phyloP scores from a whole-genome alignment of 1,139 yeast genomes.

The Geotrichum aggregatum region DNA sequence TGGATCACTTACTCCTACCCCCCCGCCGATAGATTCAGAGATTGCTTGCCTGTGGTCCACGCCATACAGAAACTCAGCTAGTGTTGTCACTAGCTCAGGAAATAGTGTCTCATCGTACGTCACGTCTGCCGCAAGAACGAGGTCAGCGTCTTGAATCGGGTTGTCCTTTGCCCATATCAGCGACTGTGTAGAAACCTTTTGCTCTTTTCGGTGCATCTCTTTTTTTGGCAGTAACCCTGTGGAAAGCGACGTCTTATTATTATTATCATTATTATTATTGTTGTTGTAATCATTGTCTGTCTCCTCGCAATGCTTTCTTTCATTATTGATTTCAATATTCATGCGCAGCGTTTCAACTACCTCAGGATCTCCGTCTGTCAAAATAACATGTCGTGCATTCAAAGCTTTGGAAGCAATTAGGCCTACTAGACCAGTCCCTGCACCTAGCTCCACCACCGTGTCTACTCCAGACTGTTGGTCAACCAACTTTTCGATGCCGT shows the following conservation, averaged over 20 bases:
- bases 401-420: conserved; percentile 44
- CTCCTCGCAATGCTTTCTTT: no score
- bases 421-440: conserved; percentile 89
- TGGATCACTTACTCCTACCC: no score
- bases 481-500: no score
- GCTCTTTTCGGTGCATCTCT: no score
- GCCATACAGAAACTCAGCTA: conserved; percentile 35
- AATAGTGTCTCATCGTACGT: conserved; percentile 69
- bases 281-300: no score
- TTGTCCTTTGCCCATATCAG: conserved; percentile 62
- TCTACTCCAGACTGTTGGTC: no score
- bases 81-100: conserved; percentile 51
- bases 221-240: no score
- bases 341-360: conserved; percentile 51
- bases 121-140: conserved; percentile 70
- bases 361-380: conserved; percentile 75
- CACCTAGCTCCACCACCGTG: conserved; percentile 67
- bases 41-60: neutral
- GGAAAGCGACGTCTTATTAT: no score
- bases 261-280: no score
- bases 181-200: conserved; percentile 39
- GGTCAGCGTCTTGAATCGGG: conserved; percentile 22
- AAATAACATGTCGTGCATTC: conserved; percentile 38
- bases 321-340: conserved; percentile 52
- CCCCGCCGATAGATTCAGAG: no score